Conservation (phyloP, 2,329 filamentous ascomycete genomes). For the Fusarium papillatum region DNA sequence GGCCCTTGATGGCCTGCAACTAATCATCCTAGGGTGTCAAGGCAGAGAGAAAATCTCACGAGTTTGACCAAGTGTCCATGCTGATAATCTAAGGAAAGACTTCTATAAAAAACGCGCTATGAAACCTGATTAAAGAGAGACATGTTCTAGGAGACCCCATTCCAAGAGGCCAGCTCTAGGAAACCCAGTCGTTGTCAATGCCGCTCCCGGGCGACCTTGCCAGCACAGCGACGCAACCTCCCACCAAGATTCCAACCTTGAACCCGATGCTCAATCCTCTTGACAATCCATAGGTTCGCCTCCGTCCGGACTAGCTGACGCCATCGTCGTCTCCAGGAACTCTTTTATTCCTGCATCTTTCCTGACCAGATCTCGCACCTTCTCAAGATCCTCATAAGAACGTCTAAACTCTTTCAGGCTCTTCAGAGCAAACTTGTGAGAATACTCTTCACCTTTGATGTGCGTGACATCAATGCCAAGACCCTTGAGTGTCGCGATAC, state of each 20-base stretch:
- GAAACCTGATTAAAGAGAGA: background rate
- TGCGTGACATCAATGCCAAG: no score
- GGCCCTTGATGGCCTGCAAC: background rate
- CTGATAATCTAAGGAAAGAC: background rate
- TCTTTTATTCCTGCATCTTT: no score
- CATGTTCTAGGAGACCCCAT: background rate
- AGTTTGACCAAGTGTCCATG: background rate
- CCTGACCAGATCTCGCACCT: no score
- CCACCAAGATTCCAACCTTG: background rate
- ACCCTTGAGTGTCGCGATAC: no score
- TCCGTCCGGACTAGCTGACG: no score
- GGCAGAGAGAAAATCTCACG: background rate
- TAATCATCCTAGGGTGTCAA: background rate
- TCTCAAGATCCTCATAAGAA: no score
- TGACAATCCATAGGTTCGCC: no score
- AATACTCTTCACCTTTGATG: no score
- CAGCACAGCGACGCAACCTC: background rate
- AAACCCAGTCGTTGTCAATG: background rate
- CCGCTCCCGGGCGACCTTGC: background rate
- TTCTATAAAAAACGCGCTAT: background rate
- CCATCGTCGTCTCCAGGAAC: no score
- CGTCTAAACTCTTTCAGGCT: no score
- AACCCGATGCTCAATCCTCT: background rate
- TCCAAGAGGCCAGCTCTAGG: background rate
- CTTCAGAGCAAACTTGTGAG: no score